Conservation (phyloP, 805 yeast species). For the Spathaspora hagerdaliae region DNA sequence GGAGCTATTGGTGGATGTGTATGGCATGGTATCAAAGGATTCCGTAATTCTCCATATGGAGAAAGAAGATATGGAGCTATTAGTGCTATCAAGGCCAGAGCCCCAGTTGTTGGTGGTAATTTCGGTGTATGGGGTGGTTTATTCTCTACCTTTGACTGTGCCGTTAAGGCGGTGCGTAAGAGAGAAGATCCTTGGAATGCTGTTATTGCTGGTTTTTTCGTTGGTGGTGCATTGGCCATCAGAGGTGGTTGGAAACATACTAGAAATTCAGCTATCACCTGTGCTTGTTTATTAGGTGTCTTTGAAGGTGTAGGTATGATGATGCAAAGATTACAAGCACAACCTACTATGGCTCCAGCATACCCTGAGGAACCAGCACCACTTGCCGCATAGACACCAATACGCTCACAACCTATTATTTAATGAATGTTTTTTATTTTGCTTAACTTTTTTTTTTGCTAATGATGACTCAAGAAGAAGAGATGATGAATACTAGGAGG, state of each 20-base stretch:
- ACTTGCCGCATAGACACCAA: slow-evolving; percentile 29
- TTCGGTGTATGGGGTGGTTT: slow-evolving; percentile 99
- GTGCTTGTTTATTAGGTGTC: slow-evolving; percentile 95
- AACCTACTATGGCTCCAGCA: slow-evolving; percentile 48
- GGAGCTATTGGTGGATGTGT: slow-evolving; percentile 98
- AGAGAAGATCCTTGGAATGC: slow-evolving; percentile 99
- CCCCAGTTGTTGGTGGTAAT: slow-evolving; percentile 98
- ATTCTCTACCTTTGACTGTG: slow-evolving; percentile 92
- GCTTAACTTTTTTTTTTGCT: too few species aligned
- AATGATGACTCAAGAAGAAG: too few species aligned
- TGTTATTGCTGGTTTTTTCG: slow-evolving; percentile 94
- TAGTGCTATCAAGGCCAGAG: slow-evolving; percentile 89
- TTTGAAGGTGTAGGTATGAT: slow-evolving; percentile 98
- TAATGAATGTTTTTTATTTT: too few species aligned
- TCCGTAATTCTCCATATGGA: slow-evolving; percentile 96
- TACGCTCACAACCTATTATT: too few species aligned
- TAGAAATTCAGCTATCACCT: slow-evolving; percentile 92
- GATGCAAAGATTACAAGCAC: slow-evolving; percentile 88
- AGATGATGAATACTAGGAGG: not conserved
- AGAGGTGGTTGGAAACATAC: slow-evolving; percentile 99
- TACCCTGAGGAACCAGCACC: slow-evolving; percentile 38
- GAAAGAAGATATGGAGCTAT: slow-evolving; percentile 90
- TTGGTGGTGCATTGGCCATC: slow-evolving; percentile 96
- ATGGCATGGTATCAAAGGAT: slow-evolving; percentile 99
- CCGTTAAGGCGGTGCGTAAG: slow-evolving; percentile 90